phyloP scores from a whole-genome alignment of 306 rosid species.

The Cicer yamashitae region DNA sequence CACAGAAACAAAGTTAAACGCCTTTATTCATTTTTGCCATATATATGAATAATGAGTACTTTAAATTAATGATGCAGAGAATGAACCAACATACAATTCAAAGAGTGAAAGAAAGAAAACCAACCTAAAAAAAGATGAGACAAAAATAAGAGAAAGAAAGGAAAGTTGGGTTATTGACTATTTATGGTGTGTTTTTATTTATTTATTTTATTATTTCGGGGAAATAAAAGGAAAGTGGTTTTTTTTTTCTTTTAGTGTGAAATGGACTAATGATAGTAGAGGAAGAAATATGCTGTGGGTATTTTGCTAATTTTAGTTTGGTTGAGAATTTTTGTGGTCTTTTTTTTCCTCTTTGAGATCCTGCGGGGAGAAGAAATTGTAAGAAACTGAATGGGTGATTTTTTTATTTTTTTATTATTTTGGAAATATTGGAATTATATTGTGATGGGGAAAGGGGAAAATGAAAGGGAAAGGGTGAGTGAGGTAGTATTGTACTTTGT shows the following conservation, averaged over 20 bases:
- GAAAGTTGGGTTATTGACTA: conserved; percentile 37
- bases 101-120: conserved; percentile 30
- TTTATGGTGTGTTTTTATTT: conserved; percentile 36
- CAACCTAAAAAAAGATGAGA: conserved; percentile 45
- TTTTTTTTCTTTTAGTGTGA: too few relatives aligned
- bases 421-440: not conserved
- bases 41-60: not conserved
- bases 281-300: conserved; percentile 35
- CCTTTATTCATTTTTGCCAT: not conserved
- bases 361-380: conserved; percentile 14
- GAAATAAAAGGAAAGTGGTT: conserved; percentile 33
- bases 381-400: not conserved
- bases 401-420: not conserved
- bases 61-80: conserved; percentile 13
- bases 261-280: not conserved
- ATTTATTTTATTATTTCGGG: not conserved
- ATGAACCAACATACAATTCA: conserved; percentile 47
- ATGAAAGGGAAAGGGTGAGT: too few relatives aligned
- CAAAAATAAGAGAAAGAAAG: conserved; percentile 31
- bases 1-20: not conserved
- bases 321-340: conserved; percentile 41
- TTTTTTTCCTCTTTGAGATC: conserved; percentile 44
- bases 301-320: conserved; percentile 57
- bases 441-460: too few relatives aligned
- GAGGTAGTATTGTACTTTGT: conserved; percentile 36